phyloP scores from a whole-genome alignment of 805 yeast genomes.

The Isabelozyma heimii region DNA sequence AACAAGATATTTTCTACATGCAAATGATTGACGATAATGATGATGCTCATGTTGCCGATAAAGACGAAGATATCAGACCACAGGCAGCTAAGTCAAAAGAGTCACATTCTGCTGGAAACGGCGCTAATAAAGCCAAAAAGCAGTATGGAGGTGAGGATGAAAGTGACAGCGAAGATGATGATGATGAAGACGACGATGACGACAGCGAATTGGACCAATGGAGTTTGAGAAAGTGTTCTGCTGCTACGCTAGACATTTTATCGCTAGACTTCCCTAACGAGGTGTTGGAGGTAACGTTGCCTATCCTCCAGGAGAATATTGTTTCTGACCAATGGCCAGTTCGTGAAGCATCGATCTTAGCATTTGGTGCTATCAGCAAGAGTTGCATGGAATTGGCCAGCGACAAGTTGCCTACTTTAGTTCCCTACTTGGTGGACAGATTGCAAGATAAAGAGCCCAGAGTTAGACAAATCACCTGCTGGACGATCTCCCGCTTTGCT shows the following conservation, averaged over 20 bases:
- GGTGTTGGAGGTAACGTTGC: constrained; percentile 67
- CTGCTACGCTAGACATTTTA: constrained; percentile 84
- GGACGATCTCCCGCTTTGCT: constrained; percentile 89
- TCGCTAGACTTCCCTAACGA: constrained; percentile 66
- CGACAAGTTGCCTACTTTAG: constrained; percentile 71
- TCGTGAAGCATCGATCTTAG: constrained; percentile 89
- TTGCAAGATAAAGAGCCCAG: constrained; percentile 74
- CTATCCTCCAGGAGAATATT: constrained; percentile 70
- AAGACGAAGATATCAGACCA: constrained; percentile 86
- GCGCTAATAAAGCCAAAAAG: constrained; percentile 8
- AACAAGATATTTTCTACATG: constrained; percentile 68
- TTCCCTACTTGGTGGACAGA: constrained; percentile 82
- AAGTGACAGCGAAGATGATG: constrained; percentile 57
- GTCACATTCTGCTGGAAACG: constrained; percentile 23
- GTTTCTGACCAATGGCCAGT: constrained; percentile 78
- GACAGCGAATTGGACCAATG: constrained; percentile 72
- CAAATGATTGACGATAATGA: constrained; percentile 68
- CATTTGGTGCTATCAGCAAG: constrained; percentile 92
- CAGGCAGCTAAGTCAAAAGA: constrained; percentile 65
- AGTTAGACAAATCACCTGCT: constrained; percentile 90
- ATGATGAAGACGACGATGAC: constrained; percentile 71
- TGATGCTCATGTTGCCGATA: constrained; percentile 75
- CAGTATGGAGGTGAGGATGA: constrained; percentile 31
- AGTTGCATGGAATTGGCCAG: constrained; percentile 75
- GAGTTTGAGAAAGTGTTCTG: constrained; percentile 91